Conservation (phyloP, 2,329 filamentous ascomycete genomes). For the Paracoccidioides brasiliensis region DNA sequence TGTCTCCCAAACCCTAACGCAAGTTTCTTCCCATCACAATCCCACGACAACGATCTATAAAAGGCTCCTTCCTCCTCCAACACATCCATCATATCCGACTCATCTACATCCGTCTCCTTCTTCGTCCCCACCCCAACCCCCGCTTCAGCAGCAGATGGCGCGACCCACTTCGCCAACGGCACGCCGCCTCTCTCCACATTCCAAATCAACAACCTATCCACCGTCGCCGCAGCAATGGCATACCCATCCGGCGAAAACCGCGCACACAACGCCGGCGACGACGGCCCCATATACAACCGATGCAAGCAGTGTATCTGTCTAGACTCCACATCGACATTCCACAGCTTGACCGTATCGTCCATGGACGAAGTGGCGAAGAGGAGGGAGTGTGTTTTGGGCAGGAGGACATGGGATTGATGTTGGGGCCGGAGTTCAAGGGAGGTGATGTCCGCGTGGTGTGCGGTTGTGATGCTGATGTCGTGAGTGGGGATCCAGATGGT, state of each 20-base stretch:
- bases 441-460: conserved; percentile 32
- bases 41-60: conserved; percentile 38
- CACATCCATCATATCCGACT: conserved; percentile 12
- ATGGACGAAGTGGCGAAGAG: conserved; percentile 34
- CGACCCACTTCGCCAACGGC: conserved; percentile 29
- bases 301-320: conserved; percentile 26
- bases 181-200: conserved; percentile 33
- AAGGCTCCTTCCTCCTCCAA: conserved; percentile 25
- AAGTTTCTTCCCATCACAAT: conserved; percentile 40
- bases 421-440: conserved; percentile 30
- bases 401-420: conserved; percentile 15
- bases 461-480: conserved; percentile 25
- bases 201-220: conserved; percentile 34
- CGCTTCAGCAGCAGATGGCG: conserved; percentile 10
- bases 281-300: conserved; percentile 23
- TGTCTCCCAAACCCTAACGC: conserved; percentile 38
- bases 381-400: conserved; percentile 15
- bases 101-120: conserved; percentile 22
- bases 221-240: conserved; percentile 32
- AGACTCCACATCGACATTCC: conserved; percentile 28
- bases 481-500: conserved; percentile 35
- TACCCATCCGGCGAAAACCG: conserved; percentile 37
- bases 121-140: conserved; percentile 17
- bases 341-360: conserved; percentile 34
- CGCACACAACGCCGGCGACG: conserved; percentile 28